These are phyloP conservation scores for Cucurbitaria berberidis DNA, from an alignment of 2,329 filamentous ascomycete species.

Conservation along the genomic window DNA sequence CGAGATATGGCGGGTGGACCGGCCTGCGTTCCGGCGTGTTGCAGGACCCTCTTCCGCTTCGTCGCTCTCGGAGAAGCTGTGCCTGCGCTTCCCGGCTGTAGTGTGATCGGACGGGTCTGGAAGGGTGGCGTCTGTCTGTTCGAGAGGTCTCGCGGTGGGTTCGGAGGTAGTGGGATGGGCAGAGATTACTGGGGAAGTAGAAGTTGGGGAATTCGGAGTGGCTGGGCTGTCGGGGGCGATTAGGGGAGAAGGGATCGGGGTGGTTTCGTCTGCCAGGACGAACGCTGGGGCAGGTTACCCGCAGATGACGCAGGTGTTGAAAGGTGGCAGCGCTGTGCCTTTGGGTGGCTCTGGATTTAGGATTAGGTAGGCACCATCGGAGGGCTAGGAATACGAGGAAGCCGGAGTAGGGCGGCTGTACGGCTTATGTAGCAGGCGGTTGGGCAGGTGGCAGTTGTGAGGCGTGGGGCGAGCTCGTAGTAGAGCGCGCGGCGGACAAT, in stretches of 20 bases:
- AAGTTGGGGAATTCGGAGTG: constrained; percentile 60
- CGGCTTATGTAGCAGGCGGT: not conserved
- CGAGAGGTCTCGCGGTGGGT: constrained; percentile 18
- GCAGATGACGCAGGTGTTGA: constrained; percentile 38
- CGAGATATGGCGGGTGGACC: constrained; percentile 44
- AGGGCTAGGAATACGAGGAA: not conserved
- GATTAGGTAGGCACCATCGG: constrained; percentile 26
- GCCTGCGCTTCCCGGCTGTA: constrained; percentile 40
- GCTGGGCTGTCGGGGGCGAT: constrained; percentile 71
- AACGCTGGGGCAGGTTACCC: constrained; percentile 47
- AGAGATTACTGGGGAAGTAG: constrained; percentile 50
- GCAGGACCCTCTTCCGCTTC: constrained; percentile 25
- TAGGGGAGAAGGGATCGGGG: constrained; percentile 63
- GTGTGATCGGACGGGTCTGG: constrained; percentile 21
- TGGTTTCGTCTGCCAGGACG: constrained; percentile 76
- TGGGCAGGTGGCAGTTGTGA: constrained; percentile 3
- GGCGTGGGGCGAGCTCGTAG: constrained; percentile 17
- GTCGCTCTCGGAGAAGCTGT: constrained; percentile 41
- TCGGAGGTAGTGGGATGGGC: constrained; percentile 37
- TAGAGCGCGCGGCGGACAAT: constrained; percentile 25
- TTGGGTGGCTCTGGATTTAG: constrained; percentile 16
- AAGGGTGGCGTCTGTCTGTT: constrained; percentile 21
- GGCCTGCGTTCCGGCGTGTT: constrained; percentile 30
- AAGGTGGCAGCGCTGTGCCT: constrained; percentile 30
- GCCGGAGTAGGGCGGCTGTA: constrained; percentile 9